Evolutionary conservation across 148 eudicot species (phyloP).

Genomic region (Diospyros kaki): DNA sequence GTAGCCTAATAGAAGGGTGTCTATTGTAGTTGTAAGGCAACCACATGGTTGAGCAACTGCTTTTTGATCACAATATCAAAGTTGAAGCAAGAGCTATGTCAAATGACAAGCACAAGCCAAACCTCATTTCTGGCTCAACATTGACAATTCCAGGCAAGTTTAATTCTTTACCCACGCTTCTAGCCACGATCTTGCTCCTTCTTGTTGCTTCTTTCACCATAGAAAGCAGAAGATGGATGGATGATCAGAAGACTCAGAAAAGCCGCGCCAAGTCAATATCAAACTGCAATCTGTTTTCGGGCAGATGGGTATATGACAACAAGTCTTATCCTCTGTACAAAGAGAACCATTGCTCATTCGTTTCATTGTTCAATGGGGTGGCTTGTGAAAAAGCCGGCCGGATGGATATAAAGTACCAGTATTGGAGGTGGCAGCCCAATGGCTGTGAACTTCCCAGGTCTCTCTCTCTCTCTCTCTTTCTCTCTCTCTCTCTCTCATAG

Average conservation of each 20-base stretch:
- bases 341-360: conserved; percentile 53
- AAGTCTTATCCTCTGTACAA: conserved; percentile 53
- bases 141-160: conserved; percentile 19
- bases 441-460: conserved; percentile 74
- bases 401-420: conserved; percentile 54
- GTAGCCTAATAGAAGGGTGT: neutral
- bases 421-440: conserved; percentile 84
- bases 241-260: neutral
- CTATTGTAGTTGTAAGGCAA: neutral
- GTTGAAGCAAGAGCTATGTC: neutral
- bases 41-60: neutral
- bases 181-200: conserved; percentile 25
- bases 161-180: conserved; percentile 27
- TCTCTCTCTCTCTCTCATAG: neutral
- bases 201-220: conserved; percentile 34
- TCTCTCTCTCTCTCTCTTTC: neutral
- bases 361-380: conserved; percentile 52
- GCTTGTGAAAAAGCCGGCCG: conserved; percentile 71
- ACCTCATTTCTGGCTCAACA: conserved; percentile 12
- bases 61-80: neutral
- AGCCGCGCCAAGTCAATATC: neutral
- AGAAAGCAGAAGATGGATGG: conserved; percentile 16
- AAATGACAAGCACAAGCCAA: conserved; percentile 31
- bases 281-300: conserved; percentile 55
- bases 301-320: conserved; percentile 77